Base-by-base conservation (phyloP, 192 early-diverging fungal species). In the Coemansia sp. region DNA sequence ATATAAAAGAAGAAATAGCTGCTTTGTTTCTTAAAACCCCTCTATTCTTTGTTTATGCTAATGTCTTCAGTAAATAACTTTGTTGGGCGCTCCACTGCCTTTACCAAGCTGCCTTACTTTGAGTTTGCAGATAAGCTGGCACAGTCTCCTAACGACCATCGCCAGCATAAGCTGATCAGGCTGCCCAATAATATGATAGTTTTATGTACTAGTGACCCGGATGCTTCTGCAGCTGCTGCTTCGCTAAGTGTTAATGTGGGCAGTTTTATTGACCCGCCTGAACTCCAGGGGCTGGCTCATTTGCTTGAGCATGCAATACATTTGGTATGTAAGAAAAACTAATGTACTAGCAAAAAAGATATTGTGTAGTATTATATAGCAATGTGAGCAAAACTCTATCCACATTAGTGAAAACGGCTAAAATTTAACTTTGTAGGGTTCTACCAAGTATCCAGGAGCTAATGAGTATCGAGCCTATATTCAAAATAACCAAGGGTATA, bases 301-400 rank as follows among this genome's bases (percentile, higher is more conserved):
- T 88, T 86, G 44, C 78, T 82, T 53, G 86, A 90, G 59, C 88
- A 90, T 56, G 55, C 88, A 40, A 62, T 88, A 13, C 87, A 86
- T 59, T 75, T 87, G 71, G 65, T 68, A 51, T 7, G 50, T 51
- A 33, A 12, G 0, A 16, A 35, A 16, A 3, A n/a, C n/a, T n/a
- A n/a, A n/a, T n/a, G n/a, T n/a, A n/a, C n/a, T n/a, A n/a, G n/a
- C n/a, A n/a, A n/a, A n/a, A n/a, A n/a, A n/a, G n/a, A n/a, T n/a
- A n/a, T n/a, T n/a, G n/a, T n/a, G n/a, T n/a, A n/a, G n/a, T n/a
- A n/a, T n/a, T n/a, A n/a, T n/a, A n/a, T n/a, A n/a, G n/a, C n/a
- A n/a, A n/a, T n/a, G n/a, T n/a, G n/a, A n/a, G n/a, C n/a, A n/a
- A n/a, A n/a, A n/a, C n/a, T n/a, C n/a, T n/a, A n/a, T n/a, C n/a